Base-by-base conservation (phyloP, 2,329 filamentous ascomycete genomes). In the Gaeumannomyces tritici region DNA sequence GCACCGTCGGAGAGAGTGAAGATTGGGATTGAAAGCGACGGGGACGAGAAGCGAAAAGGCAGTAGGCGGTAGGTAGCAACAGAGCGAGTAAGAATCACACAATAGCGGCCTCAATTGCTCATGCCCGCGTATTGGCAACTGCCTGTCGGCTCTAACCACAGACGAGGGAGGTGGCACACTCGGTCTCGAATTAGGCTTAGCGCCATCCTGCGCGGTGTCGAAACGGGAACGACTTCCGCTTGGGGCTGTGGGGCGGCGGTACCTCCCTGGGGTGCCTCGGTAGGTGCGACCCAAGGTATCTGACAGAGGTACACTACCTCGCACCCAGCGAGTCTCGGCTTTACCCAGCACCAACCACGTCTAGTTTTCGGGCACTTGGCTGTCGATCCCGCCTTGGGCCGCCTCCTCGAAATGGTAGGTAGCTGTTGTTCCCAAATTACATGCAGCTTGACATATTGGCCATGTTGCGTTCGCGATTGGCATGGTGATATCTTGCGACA, bases 141-240 rank as follows among this genome's bases (percentile, higher is more conserved):
- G 28, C 24, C 42, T 29, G 56, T 21, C 57, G 47, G 35, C 51
- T 55, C 12, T 57, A 63, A 57, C 27, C 29, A 57, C 42, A 61
- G 56, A 59, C 61, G 61, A 56, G 29, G 57, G 62, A 60, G 59
- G 54, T 35, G 61, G 33, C 59, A 59, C 60, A 61, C 62, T 75
- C 73, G 73, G 73, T 75, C 66, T 68, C 73, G 68, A 69, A 71
- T 70, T 28, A 42, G 66, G 73, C 55, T 71, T 75, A 74, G 73
- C 67, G 65, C 42, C 55, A 8, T 57, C 64, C 63, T 63, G 47
- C 27, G 57, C 62, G 62, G 62, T 62, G 62, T 60, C 61, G 26
- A 58, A 58, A 58, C 29, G 56, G 56, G 56, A 51, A 51, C 35
- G 42, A 7, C 21, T 24, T n/a, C 8, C 21, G 21, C 15, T 35